Conservation (phyloP, 2,329 filamentous ascomycete species). For the Dothistroma pini region DNA sequence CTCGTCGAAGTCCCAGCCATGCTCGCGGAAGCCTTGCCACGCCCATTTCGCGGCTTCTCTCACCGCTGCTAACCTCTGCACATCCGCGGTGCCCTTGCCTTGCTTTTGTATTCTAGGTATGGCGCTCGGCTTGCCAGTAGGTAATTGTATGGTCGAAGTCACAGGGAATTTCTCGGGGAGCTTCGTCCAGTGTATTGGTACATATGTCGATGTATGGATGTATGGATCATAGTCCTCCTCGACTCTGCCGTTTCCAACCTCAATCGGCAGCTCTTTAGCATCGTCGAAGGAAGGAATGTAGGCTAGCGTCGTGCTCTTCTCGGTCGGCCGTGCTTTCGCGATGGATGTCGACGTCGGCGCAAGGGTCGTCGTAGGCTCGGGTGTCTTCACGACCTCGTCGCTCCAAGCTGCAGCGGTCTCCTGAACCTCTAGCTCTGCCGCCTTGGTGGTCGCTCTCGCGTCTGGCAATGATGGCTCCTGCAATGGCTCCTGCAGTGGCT, state of each 20-base stretch:
- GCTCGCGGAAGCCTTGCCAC: constrained; percentile 76
- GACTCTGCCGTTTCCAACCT: constrained; percentile 7
- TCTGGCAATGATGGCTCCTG: constrained; percentile 1
- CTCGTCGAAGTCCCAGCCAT: constrained; percentile 86
- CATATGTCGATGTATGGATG: constrained; percentile 1
- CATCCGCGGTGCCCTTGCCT: constrained; percentile 61
- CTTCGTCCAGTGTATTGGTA: constrained; percentile 64
- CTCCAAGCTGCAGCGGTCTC: constrained; percentile 1
- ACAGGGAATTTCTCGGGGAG: constrained; percentile 67
- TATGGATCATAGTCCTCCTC: constrained; percentile 7
- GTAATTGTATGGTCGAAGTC: constrained; percentile 69
- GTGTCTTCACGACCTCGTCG: background rate
- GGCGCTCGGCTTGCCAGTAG: constrained; percentile 63
- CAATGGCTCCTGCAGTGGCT: constrained; percentile 5
- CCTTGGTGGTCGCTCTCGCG: constrained; percentile 1
- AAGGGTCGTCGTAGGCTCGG: constrained; percentile 8
- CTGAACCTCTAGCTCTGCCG: constrained; percentile 2
- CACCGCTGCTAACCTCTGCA: constrained; percentile 62
- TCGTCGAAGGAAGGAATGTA: constrained; percentile 1
- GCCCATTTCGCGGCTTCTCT: constrained; percentile 71
- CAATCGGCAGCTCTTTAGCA: constrained; percentile 3
- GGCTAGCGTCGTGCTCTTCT: background rate
- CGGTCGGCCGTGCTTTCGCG: background rate
- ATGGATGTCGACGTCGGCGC: background rate
- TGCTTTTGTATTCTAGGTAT: constrained; percentile 74